These are phyloP conservation scores for Byssochlamys sp. DNA, from an alignment of 2,329 filamentous ascomycete species.

Conservation along the genomic window DNA sequence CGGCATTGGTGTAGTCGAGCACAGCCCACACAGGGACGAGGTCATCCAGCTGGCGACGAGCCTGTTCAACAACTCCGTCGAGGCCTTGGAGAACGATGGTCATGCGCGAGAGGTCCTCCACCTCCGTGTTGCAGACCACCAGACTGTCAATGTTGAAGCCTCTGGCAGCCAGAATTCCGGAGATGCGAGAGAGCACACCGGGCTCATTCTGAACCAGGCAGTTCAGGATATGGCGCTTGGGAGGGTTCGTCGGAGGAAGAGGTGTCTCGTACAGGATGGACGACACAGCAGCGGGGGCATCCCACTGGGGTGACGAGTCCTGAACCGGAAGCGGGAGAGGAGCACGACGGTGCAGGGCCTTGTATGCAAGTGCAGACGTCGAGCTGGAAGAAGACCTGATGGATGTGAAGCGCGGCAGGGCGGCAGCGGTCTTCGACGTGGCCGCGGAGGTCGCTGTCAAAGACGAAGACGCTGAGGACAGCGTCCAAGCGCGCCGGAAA, in stretches of 20 bases:
- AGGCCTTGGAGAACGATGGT: conserved; percentile 94
- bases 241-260: conserved; percentile 67
- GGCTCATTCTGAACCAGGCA: conserved; percentile 98
- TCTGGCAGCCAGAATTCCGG: conserved; percentile 85
- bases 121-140: conserved; percentile 95
- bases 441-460: conserved; percentile 15
- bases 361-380: conserved; percentile 91
- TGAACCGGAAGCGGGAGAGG: conserved; percentile 72
- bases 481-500: conserved; percentile 29
- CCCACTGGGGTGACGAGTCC: conserved; percentile 68
- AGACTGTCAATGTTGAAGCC: conserved; percentile 99
- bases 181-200: conserved; percentile 89
- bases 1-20: conserved; percentile 84
- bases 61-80: conserved; percentile 95
- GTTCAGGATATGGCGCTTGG: conserved; percentile 93
- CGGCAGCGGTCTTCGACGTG: conserved; percentile 18
- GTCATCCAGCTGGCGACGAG: conserved; percentile 87
- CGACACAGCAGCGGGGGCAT: conserved; percentile 84
- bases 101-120: conserved; percentile 94
- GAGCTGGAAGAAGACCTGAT: conserved; percentile 46
- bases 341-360: conserved; percentile 84
- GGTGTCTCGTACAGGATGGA: conserved; percentile 99
- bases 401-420: conserved; percentile 22
- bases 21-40: conserved; percentile 97
- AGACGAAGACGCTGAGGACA: conserved; percentile 20